Evolutionary conservation across 805 yeast genomes (phyloP), one percentile per base, ranked within the genome.

Genomic region (Vanderwaltozyma yarrowii): DNA sequence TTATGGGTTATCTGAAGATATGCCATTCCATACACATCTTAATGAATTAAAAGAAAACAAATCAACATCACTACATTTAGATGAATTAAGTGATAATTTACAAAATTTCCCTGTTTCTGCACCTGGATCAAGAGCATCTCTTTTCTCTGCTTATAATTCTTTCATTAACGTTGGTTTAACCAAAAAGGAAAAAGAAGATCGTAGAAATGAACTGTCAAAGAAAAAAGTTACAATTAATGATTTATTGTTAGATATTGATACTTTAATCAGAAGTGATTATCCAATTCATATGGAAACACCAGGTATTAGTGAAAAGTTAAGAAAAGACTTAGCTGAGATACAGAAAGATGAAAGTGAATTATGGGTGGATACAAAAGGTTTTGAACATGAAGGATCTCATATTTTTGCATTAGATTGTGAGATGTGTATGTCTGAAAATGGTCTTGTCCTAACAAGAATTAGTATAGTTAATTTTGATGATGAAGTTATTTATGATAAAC

Each of bases 371-470:
- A 80, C 94, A 0, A 45, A 29, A 12, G 39, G 52, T 1, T 72
- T 75, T 43, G 73, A 70, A 1, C 78, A 74, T 44, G 76, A 67
- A 9, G 79, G 78, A 0, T 70, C 81, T 0, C 76, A 69, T 40
- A 74, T 81, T 0, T 85, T 74, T 62, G 92, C 94, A 0, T 46
- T 92, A 15, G 98, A 89, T 61, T 92, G 98, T 66, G 98, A 89
- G 61, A 92, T 89, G 86, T 86, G 96, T 55, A 62, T 69, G 41
- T 61, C 88, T 0, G 71, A 64, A 0, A 26, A 38, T 23, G 87
- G 86, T 0, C 68, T 70, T 30, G 94, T 75, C 1, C 64, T 89
- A 30, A 76, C 97, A 0, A 67, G 96, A 37, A 74, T 84, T 0
- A 82, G 95, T 2, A 46, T 92, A 9, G 71, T 87, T 1, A 78